Conservation (phyloP, 2,329 filamentous ascomycete species). For the Aspergillus chevalieri region DNA sequence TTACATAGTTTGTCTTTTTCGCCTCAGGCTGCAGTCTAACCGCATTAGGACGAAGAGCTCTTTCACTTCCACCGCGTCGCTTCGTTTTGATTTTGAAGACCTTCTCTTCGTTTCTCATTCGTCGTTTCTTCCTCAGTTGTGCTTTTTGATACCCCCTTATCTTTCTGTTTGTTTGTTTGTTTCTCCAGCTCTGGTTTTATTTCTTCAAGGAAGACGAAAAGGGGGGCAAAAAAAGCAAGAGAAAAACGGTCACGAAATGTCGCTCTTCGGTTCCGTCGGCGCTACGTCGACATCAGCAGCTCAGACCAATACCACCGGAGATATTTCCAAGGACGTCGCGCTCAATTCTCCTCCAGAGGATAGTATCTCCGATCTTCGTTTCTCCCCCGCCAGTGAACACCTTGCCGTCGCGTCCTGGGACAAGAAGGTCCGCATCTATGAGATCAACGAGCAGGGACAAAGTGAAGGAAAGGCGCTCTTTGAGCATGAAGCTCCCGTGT, state of each 20-base stretch:
- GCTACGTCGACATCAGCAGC: slow-evolving; percentile 47
- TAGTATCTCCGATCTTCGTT: slow-evolving; percentile 79
- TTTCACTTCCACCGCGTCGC: neutral
- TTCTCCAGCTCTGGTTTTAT: neutral
- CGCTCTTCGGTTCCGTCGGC: slow-evolving; percentile 49
- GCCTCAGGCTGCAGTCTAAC: neutral
- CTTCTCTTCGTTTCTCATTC: neutral
- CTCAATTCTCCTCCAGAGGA: slow-evolving; percentile 76
- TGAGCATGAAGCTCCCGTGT: slow-evolving; percentile 76
- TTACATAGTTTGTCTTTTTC: neutral
- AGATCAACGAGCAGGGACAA: slow-evolving; percentile 70
- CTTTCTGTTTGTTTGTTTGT: neutral
- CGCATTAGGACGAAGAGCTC: neutral
- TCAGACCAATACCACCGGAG: slow-evolving; percentile 69
- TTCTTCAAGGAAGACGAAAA: neutral
- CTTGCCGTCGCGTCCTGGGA: slow-evolving; percentile 93
- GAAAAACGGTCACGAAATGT: slow-evolving; percentile 24
- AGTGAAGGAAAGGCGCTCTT: slow-evolving; percentile 81
- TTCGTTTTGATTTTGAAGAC: neutral
- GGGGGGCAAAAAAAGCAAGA: slow-evolving; percentile 3
- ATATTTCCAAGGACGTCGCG: slow-evolving; percentile 82
- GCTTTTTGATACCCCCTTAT: neutral
- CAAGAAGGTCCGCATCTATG: slow-evolving; percentile 95
- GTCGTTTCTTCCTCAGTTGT: slow-evolving; percentile 1
- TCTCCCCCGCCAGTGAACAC: slow-evolving; percentile 71